Evolutionary conservation across 257 asterid genomes (phyloP), one percentile per base, ranked within the genome.

Genomic region (Fraxinus excelsior): DNA sequence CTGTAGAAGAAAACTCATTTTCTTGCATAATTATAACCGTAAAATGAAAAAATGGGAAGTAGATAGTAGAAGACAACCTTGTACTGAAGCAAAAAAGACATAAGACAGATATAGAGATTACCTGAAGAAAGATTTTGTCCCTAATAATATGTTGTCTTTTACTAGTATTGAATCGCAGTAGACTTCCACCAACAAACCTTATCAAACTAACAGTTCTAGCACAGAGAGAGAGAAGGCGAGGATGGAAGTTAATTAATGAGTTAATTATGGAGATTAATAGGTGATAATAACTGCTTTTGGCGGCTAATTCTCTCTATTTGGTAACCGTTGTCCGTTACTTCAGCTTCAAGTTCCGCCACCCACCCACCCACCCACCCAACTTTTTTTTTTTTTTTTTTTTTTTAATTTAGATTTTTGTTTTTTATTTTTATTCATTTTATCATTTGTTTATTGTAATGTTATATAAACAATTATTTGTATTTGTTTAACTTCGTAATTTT

Each of bases 281-380:
- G 80, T 80, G 40, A 77, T 79, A 35, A 79, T 67, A 28, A 35
- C 35, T 25, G 44, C 9, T 12, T 53, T 16, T 79, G 86, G 79
- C 83, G 86, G 80, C 84, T 81, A 66, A 71, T 70, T 71, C 66
- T 11, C n/a, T 66, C 75, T 56, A 75, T 69, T 0, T 58, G 66
- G 12, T 72, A 83, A 83, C 84, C 85, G 87, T 81, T 85, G 71
- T 78, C 84, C 85, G 87, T 83, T 85, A 79, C 80, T 76, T 80
- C 29, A 53, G 70, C 74, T 67, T 51, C 79, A 66, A 60, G 51
- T 26, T 35, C 67, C 73, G 26, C 66, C 66, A 21, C 65, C 29
- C 25, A 53, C 2, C 25, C 21, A 67, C 25, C 1, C 12, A 37
- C 42, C 42, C 42, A 8, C 2, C 32, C 7, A n/a, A n/a, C n/a